A percentile compares a stretch with the other conserved stretches of the same genome.
Evolutionary conservation across 129 eudicot genomes (phyloP).

Genomic region (carrot (Daucus carota)): DH1_v3.0 NC_030385.2:44129501-44130000

Average conservation of each 20-base stretch:
- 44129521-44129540: conserved; percentile 35
- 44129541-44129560: conserved; percentile 47
- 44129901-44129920: conserved; percentile 67
- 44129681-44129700: conserved; percentile 62
- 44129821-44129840: conserved; percentile 70
- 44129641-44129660: conserved; percentile 56
- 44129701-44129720: conserved; percentile 50
- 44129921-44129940: conserved; percentile 57
- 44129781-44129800: conserved; percentile 62
- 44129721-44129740: conserved; percentile 54
- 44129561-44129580: conserved; percentile 51
- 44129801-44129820: conserved; percentile 62
- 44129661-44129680: conserved; percentile 54
- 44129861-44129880: conserved; percentile 45
- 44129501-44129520: conserved; percentile 70
- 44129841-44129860: conserved; percentile 68
- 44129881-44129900: conserved; percentile 54
- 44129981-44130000: conserved; percentile 64
- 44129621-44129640: conserved; percentile 45
- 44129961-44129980: conserved; percentile 67
- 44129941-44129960: conserved; percentile 34
- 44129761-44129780: conserved; percentile 65
- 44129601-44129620: conserved; percentile 57
- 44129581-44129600: conserved; percentile 43
- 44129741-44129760: conserved; percentile 48